These are phyloP conservation scores for Pleurotus djamor DNA, from an alignment of 768 basidiomycete species.

Conservation along the genomic window DNA sequence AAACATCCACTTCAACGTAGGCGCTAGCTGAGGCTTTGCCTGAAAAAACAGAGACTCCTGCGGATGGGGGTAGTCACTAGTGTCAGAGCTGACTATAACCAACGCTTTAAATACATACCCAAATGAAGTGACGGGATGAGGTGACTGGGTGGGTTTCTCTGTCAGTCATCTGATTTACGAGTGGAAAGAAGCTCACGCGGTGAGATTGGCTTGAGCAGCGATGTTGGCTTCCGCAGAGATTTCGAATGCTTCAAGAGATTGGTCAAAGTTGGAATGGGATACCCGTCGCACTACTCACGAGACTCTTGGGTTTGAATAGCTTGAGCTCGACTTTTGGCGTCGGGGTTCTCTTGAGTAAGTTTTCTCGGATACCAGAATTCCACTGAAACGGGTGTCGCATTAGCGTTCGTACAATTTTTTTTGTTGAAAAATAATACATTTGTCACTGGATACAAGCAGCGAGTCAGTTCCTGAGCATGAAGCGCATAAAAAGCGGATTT, in stretches of 20 bases:
- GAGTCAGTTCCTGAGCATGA: no score
- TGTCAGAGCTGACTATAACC: neutral
- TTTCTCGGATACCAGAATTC: slow-evolving; percentile 4
- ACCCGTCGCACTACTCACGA: neutral
- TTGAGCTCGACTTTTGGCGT: neutral
- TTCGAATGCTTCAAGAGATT: neutral
- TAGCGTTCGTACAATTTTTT: neutral
- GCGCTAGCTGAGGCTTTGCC: neutral
- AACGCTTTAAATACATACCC: neutral
- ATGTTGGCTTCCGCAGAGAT: neutral
- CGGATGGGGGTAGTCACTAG: no score
- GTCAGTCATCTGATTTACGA: no score
- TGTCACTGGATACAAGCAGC: no score
- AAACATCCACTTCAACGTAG: neutral
- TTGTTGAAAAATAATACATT: no score
- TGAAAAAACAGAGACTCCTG: neutral
- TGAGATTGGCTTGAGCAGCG: neutral
- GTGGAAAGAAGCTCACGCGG: neutral
- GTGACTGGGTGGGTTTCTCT: neutral
- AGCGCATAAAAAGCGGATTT: no score
- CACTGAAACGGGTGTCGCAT: neutral
- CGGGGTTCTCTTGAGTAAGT: neutral
- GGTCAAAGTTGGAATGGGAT: neutral
- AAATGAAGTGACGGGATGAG: neutral
- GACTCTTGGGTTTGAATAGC: neutral